A percentile compares a stretch with the other conserved stretches of the same genome.
These are phyloP conservation scores for Vachellia collinsii DNA, from an alignment of 306 rosid species.

Conservation along the genomic window DNA sequence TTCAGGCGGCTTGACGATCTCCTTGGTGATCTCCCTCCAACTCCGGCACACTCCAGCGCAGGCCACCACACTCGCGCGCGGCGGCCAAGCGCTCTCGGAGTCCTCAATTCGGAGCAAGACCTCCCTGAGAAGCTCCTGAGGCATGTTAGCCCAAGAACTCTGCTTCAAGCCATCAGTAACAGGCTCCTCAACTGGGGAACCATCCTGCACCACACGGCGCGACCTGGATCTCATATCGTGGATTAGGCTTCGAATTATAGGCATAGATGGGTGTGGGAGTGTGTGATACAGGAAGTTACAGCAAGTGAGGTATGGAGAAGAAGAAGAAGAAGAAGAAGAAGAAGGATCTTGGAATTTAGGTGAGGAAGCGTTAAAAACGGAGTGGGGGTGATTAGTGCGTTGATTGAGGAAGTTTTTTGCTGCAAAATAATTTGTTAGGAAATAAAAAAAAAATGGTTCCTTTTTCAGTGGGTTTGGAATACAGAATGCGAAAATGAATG, in stretches of 20 bases:
- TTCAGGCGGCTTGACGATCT: slow-evolving; percentile 81
- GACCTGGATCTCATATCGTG: slow-evolving; percentile 83
- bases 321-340: neutral
- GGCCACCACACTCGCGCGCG: slow-evolving; percentile 77
- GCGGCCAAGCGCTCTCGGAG: slow-evolving; percentile 85
- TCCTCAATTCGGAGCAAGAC: slow-evolving; percentile 76
- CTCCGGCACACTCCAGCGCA: slow-evolving; percentile 96
- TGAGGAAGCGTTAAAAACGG: neutral
- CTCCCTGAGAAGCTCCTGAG: slow-evolving; percentile 92
- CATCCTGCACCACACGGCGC: slow-evolving; percentile 65
- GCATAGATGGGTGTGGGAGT: slow-evolving; percentile 35
- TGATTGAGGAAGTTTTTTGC: slow-evolving; percentile 20
- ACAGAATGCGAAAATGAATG: neutral
- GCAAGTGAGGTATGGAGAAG: neutral
- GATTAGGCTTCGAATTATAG: slow-evolving; percentile 60
- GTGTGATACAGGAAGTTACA: neutral
- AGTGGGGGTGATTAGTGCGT: neutral
- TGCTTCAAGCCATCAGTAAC: slow-evolving; percentile 54
- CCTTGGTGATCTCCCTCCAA: slow-evolving; percentile 80
- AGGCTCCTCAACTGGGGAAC: slow-evolving; percentile 27
- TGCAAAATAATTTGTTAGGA: neutral
- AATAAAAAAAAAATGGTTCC: neutral
- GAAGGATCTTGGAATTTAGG: neutral
- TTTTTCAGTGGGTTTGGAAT: slow-evolving; percentile 27
- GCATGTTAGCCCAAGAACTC: slow-evolving; percentile 90